phyloP scores from a whole-genome alignment of 1,284 basidiomycete species.

The Apiotrichum brassicae region DNA sequence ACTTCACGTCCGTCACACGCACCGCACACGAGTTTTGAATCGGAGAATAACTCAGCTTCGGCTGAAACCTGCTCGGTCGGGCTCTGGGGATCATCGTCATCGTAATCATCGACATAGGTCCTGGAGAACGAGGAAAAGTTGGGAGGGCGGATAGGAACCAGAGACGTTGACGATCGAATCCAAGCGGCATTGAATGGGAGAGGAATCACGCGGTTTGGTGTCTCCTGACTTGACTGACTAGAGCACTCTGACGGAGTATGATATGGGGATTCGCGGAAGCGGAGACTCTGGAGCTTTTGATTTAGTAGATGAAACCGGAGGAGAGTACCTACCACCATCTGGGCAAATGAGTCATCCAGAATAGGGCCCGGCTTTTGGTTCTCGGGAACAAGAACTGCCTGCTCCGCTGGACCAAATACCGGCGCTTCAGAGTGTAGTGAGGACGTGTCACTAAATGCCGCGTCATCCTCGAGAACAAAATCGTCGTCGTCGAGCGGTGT shows the following conservation, averaged over 20 bases:
- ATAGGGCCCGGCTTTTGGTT: background rate
- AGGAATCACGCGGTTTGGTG: too few species aligned
- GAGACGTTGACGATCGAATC: too few species aligned
- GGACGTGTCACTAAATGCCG: too few species aligned
- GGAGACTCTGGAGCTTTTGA: too few species aligned
- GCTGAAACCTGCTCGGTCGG: background rate
- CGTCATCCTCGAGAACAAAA: too few species aligned
- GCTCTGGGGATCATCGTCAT: background rate
- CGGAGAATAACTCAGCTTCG: constrained; percentile 1
- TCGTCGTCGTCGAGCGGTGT: constrained; percentile 4
- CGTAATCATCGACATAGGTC: background rate
- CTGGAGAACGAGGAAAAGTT: background rate
- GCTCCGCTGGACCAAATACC: background rate
- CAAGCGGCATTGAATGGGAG: too few species aligned
- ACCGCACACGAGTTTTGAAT: constrained; percentile 6
- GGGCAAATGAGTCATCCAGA: background rate
- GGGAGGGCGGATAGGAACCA: too few species aligned
- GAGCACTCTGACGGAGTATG: too few species aligned
- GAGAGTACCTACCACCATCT: constrained; percentile 1
- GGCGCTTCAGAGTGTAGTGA: background rate
- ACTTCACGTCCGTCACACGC: constrained; percentile 17
- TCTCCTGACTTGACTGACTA: too few species aligned
- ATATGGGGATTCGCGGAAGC: too few species aligned
- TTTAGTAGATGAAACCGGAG: too few species aligned
- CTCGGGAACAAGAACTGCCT: background rate